Percentiles rank a stretch among this genome's conserved stretches.
Conservation (phyloP, 1,284 basidiomycete genomes). For the Apiotrichum veenhuisii region DNA sequence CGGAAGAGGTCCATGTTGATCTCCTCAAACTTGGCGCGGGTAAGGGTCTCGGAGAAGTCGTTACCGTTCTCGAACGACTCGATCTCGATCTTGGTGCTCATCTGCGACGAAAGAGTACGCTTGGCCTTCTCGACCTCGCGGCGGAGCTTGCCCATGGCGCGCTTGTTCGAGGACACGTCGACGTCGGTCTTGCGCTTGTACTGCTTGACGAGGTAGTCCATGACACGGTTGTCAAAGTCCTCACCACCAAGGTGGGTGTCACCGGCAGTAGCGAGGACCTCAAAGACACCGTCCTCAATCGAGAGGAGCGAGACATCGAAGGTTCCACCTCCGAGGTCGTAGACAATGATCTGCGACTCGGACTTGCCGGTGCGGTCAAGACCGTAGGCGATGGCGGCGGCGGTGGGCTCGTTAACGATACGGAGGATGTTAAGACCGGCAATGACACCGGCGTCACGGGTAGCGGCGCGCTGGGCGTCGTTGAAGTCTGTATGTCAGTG, state of each 20-base stretch:
- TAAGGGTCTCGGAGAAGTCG: slow-evolving; percentile 92
- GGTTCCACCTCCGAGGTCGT: slow-evolving; percentile 97
- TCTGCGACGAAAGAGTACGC: slow-evolving; percentile 82
- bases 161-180: slow-evolving; percentile 80
- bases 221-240: slow-evolving; percentile 97
- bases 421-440: slow-evolving; percentile 95
- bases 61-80: slow-evolving; percentile 89
- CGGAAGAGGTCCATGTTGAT: slow-evolving; percentile 98
- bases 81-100: slow-evolving; percentile 68
- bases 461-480: slow-evolving; percentile 97
- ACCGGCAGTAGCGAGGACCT: slow-evolving; percentile 98
- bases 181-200: slow-evolving; percentile 95
- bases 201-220: slow-evolving; percentile 94
- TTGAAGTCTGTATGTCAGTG: slow-evolving; percentile 99
- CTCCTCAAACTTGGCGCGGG: slow-evolving; percentile 98
- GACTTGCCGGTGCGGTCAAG: slow-evolving; percentile 64
- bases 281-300: slow-evolving; percentile 98
- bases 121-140: slow-evolving; percentile 99
- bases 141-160: slow-evolving; percentile 94
- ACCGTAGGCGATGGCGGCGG: slow-evolving; percentile 95
- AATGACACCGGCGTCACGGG: slow-evolving; percentile 95
- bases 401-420: slow-evolving; percentile 98
- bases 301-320: slow-evolving; percentile 98
- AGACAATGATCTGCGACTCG: slow-evolving; percentile 87
- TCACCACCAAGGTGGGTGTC: slow-evolving; percentile 99